Conservation (phyloP, 495 filamentous ascomycete species). For the Monascus purpureus region DNA sequence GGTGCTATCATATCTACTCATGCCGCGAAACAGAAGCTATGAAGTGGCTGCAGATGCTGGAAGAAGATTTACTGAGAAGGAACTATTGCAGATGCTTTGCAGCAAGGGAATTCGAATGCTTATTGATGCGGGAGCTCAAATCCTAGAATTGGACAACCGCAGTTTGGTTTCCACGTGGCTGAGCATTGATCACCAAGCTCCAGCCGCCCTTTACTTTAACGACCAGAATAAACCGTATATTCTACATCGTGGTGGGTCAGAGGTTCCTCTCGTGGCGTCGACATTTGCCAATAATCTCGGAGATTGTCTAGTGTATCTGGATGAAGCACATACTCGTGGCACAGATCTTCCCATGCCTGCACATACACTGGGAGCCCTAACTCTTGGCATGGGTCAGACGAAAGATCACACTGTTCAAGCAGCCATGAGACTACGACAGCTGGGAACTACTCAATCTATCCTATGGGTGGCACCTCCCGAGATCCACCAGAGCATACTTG, state of each 20-base stretch:
- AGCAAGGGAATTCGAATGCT: conserved; percentile 39
- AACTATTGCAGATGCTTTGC: conserved; percentile 25
- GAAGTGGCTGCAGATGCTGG: background rate
- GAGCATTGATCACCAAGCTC: conserved; percentile 16
- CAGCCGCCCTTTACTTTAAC: conserved; percentile 44
- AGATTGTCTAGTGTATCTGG: conserved; percentile 53
- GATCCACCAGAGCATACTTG: conserved; percentile 34
- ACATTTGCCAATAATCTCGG: conserved; percentile 44
- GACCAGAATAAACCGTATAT: conserved; percentile 31
- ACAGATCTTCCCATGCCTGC: conserved; percentile 54
- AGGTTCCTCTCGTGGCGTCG: conserved; percentile 39
- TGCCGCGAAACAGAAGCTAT: conserved; percentile 7
- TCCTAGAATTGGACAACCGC: conserved; percentile 46
- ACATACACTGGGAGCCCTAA: conserved; percentile 49
- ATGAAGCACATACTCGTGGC: conserved; percentile 63
- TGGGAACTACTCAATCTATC: conserved; percentile 44
- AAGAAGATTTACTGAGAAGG: conserved; percentile 1
- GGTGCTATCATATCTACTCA: conserved; percentile 43
- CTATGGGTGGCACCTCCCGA: conserved; percentile 36
- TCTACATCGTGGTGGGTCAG: conserved; percentile 24
- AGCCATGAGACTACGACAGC: conserved; percentile 50
- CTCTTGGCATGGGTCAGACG: conserved; percentile 46
- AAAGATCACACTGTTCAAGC: conserved; percentile 66
- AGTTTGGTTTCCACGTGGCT: conserved; percentile 36
- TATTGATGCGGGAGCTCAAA: conserved; percentile 57